Evolutionary conservation across 2,329 filamentous ascomycete species (phyloP), one percentile per base, ranked within the genome.

Genomic region (Aureobasidium lini): DNA sequence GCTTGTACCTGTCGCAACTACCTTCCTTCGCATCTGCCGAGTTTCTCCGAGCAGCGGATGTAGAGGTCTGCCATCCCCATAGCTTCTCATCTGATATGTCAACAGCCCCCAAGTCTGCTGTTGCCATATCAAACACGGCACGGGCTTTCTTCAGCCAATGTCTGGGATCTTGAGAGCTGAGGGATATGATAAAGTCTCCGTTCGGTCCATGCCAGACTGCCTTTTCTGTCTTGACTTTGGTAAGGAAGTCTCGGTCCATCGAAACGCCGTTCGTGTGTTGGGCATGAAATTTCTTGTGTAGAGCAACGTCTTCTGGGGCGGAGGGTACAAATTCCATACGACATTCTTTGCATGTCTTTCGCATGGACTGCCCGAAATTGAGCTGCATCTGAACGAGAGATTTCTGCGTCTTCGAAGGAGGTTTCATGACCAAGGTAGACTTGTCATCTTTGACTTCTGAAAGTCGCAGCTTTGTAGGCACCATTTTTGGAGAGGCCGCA

Each of bases 281-380:
- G 37, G 81, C 79, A 68, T 87, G 85, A 64, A 83, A 87, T 63
- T 83, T 84, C 64, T 81, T 80, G 67, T 88, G 85, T 57, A 87
- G 67, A 6, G 78, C 79, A n/a, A 77, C 74, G 65, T 88, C 85
- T 65, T 86, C 83, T 6, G 75, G 71, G 52, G 81, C 81, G 0
- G 84, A 85, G 4, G 83, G 81, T 36, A 84, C 78, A 64, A 87
- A 88, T 57, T 85, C 82, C 85, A 88, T 88, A 1, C 82, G 81
- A 65, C 85, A 88, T 2, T 73, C 75, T 39, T 75, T 73, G 70
- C 85, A 88, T 10, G 78, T 81, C 64, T 80, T 81, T 48, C 81
- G 77, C 40, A 79, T 72, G 43, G 81, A 77, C 40, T 76, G 74
- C 2, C 82, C 83, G 11, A 86, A 73, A 64, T 84, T 82, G 61